Base-by-base conservation (phyloP, 345 rosid genomes). In the Lumnitzera littorea region DNA sequence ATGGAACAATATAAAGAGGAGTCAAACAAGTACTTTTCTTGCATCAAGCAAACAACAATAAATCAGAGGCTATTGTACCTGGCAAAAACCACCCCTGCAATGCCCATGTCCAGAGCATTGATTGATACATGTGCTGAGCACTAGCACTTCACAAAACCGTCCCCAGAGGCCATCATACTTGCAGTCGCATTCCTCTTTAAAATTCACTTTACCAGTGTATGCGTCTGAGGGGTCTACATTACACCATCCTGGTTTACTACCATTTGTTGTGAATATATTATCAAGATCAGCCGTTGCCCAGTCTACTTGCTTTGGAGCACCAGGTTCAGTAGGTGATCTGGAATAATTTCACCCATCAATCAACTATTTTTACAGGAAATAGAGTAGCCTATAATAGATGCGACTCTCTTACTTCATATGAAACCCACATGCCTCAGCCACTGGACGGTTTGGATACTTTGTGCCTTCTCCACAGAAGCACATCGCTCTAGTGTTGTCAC, bases 381-480 rank as follows among this genome's bases (percentile, higher is more conserved):
- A 15, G 48, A 12, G 20, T 16, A 24, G 10, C 12, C 24, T 15
- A 11, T 23, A 55, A 56, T 51, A 29, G 72, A 51, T 63, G 9
- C 62, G 14, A 16, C 54, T 29, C 56, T 48, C 88, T 82, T 80
- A 84, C 99, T 73, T 82, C 36, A 76, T 27, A 55, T 82, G 86
- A 73, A 92, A 92, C 50, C 98, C 97, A 67, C 97, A 92, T 27
- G 85, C 63, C 80, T 92, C 99, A 43, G 99, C 81, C 53, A 67
- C 83, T 20, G 99, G 99, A 57, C 99, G 94, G 65, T 84, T 83
- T 56, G 99, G 99, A 74, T 90, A 94, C 62, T 84, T 94, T 55
- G 96, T 87, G 79, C 96, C 95, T 80, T 86, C 95, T 71, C 97
- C 99, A 78, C 99, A 90, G 77, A 86, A 94, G 73, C 99, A 94